These are phyloP conservation scores for Fonsecaea monophora DNA, from an alignment of 2,329 filamentous ascomycete species.

Conservation along the genomic window DNA sequence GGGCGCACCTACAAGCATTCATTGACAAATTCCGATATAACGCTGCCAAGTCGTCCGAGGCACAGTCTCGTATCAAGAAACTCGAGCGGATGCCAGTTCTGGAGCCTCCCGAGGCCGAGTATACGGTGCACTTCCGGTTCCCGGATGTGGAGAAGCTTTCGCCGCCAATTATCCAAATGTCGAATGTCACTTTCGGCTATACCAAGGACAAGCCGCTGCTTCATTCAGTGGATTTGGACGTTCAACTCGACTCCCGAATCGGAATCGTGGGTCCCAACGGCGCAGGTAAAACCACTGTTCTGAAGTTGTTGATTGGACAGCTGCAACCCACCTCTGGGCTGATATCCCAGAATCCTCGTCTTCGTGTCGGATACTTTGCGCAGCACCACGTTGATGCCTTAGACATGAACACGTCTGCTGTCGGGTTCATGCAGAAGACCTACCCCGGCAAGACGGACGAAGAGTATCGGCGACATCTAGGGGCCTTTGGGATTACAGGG, in stretches of 20 bases:
- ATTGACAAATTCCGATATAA: slow-evolving; percentile 99
- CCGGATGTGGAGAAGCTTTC: slow-evolving; percentile 97
- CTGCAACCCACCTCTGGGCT: slow-evolving; percentile 77
- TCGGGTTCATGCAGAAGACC: slow-evolving; percentile 92
- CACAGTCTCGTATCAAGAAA: slow-evolving; percentile 98
- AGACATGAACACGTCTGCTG: slow-evolving; percentile 85
- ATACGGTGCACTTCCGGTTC: slow-evolving; percentile 96
- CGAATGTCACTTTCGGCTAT: slow-evolving; percentile 89
- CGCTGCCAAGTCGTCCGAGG: slow-evolving; percentile 96
- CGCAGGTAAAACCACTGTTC: slow-evolving; percentile 96
- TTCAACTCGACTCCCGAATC: slow-evolving; percentile 96
- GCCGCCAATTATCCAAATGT: slow-evolving; percentile 97
- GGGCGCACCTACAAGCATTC: slow-evolving; percentile 93
- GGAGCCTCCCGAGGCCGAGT: slow-evolving; percentile 88
- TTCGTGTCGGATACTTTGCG: slow-evolving; percentile 94
- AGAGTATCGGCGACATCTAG: slow-evolving; percentile 93
- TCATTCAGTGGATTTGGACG: slow-evolving; percentile 87
- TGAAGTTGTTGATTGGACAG: slow-evolving; percentile 94
- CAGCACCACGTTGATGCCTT: slow-evolving; percentile 98
- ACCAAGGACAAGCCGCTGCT: slow-evolving; percentile 78
- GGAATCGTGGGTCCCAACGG: slow-evolving; percentile 99
- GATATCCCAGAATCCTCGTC: slow-evolving; percentile 85
- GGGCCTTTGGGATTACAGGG: slow-evolving; percentile 84
- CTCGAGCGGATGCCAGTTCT: slow-evolving; percentile 95
- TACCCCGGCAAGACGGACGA: slow-evolving; percentile 93